Evolutionary conservation across 1,284 basidiomycete species (phyloP).

Genomic region (Cryptococcus neoformans): DNA sequence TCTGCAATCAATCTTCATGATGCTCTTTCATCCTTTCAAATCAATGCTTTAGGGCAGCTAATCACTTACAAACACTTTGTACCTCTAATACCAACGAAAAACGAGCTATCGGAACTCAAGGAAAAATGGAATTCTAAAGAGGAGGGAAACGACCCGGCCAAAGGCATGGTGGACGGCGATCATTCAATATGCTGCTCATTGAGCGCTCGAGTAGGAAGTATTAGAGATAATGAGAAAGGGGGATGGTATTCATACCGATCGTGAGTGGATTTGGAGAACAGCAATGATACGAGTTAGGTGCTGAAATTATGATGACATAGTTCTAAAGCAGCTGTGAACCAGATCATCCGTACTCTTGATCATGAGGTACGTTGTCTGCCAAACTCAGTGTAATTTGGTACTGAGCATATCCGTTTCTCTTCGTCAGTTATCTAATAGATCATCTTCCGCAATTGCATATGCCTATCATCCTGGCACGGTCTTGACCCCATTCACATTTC

Average conservation of each 20-base stretch:
- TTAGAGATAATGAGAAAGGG: constrained; percentile 49
- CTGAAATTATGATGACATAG: constrained; percentile 14
- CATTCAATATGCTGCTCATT: constrained; percentile 50
- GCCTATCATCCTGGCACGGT: constrained; percentile 49
- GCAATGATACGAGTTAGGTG: not conserved
- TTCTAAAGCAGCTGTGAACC: constrained; percentile 72
- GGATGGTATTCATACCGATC: constrained; percentile 71
- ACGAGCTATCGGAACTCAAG: constrained; percentile 22
- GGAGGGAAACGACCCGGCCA: constrained; percentile 38
- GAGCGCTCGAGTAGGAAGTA: constrained; percentile 53
- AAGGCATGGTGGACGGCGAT: constrained; percentile 40
- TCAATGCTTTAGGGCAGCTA: constrained; percentile 55
- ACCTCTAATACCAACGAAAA: constrained; percentile 50
- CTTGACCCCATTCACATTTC: constrained; percentile 38
- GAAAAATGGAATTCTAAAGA: constrained; percentile 1
- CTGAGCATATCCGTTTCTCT: not conserved
- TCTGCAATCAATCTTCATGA: constrained; percentile 43
- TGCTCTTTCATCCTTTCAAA: constrained; percentile 34
- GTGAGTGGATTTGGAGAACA: constrained; percentile 18
- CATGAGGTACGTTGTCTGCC: constrained; percentile 54
- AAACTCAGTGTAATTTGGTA: not conserved
- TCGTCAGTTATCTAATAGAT: constrained; percentile 21
- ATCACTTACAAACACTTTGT: constrained; percentile 54
- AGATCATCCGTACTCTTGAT: constrained; percentile 66
- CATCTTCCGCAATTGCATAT: constrained; percentile 48